Evolutionary conservation across 1,284 basidiomycete species (phyloP), one percentile per base, ranked within the genome.

Genomic region (Termitomyces sp.): DNA sequence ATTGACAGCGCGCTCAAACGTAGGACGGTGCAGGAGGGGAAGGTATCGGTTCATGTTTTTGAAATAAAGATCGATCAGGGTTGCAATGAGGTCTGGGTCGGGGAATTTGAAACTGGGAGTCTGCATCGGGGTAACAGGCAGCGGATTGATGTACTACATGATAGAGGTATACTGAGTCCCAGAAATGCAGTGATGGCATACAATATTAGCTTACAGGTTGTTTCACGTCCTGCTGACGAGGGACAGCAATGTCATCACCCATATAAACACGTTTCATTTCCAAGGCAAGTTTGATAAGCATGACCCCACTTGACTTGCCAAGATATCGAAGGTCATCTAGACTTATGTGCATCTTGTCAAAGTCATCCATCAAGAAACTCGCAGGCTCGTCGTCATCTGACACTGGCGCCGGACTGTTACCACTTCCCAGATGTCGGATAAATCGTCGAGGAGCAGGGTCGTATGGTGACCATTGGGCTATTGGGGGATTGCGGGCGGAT

Each of bases 1-100:
- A 4, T 68, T 64, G 12, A 85, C 68, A 21, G 76, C 70, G 10
- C 72, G 65, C 47, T 81, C 73, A 63, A 90, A 88, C 5, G 81
- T 78, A 5, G 79, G 78, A 3, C 77, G 74, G 65, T 90, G 87
- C 1, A 91, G 67, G 5, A 89, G 66, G 2, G 86, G 84, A 21
- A 79, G 67, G 52, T 77, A 72, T 13, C 67, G 59, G 61, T 86
- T 83, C 57, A 76, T 64, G 53, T 78, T 67, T 2, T 67, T 62
- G 61, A 90, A 90, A 64, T 84, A 89, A 2, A 81, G 69, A 17
- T 77, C 73, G 54, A 88, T 73, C 19, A 91, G 76, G 1, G 62
- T 59, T 4, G 64, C 61, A 8, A 80, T 70, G 9, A 89, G 73
- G 55, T 83, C 81, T 13, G 64, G 48, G 2, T 72, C 69, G 7